These are phyloP conservation scores for Samsoniella hepiali DNA, from an alignment of 2,329 filamentous ascomycete genomes.

Conservation along the genomic window DNA sequence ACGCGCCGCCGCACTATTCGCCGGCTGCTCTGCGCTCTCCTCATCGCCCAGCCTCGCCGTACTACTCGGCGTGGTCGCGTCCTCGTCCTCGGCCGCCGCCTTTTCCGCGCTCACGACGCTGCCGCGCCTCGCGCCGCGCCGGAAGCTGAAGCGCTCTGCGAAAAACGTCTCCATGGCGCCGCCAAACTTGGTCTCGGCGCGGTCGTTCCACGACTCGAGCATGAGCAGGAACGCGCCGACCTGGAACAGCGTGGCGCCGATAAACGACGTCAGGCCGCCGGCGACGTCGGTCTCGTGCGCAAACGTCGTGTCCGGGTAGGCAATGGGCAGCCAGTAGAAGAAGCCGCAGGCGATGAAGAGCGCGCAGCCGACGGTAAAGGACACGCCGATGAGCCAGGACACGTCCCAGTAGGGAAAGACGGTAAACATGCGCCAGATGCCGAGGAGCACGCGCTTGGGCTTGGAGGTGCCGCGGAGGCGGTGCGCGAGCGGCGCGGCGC, in stretches of 20 bases:
- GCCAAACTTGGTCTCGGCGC: constrained; percentile 56
- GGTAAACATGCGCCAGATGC: constrained; percentile 23
- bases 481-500: constrained; percentile 19
- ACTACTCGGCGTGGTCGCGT: neutral
- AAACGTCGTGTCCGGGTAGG: constrained; percentile 51
- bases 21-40: neutral
- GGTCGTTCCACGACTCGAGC: constrained; percentile 58
- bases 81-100: neutral
- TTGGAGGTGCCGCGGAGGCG: constrained; percentile 18
- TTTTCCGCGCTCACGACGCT: neutral
- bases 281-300: constrained; percentile 43
- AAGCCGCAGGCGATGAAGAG: constrained; percentile 30
- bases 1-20: neutral
- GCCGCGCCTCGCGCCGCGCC: neutral
- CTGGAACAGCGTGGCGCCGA: constrained; percentile 60
- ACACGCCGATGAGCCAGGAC: constrained; percentile 23
- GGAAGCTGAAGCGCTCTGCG: constrained; percentile 15
- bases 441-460: constrained; percentile 17
- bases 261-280: constrained; percentile 56
- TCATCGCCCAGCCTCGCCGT: neutral
- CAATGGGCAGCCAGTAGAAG: constrained; percentile 60
- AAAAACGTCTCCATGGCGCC: constrained; percentile 50
- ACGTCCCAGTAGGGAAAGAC: constrained; percentile 26
- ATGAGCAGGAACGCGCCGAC: constrained; percentile 55
- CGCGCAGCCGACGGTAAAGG: constrained; percentile 24